Conservation (phyloP, 768 basidiomycete genomes). For the Paxillus involutus region DNA sequence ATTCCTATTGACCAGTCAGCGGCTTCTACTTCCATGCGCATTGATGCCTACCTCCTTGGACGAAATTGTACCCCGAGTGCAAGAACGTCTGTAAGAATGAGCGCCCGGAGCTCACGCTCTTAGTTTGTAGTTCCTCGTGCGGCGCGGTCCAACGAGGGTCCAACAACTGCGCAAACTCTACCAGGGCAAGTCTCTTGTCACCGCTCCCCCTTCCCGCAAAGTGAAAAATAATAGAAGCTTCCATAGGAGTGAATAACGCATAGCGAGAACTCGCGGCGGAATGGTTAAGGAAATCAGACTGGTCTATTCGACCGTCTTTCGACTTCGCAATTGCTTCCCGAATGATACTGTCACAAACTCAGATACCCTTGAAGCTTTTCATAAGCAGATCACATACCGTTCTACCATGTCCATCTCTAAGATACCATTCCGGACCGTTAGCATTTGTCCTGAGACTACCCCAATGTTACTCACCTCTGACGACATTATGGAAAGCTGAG, state of each 20-base stretch:
- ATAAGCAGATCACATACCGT: conserved; percentile 42
- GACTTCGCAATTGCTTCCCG: conserved; percentile 87
- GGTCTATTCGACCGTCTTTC: conserved; percentile 94
- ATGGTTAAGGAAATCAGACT: conserved; percentile 93
- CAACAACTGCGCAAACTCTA: conserved; percentile 91
- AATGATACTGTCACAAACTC: conserved; percentile 57
- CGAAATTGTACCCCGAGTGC: conserved; percentile 83
- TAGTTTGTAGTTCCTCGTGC: conserved; percentile 46
- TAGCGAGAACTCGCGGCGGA: conserved; percentile 86
- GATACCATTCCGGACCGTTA: conserved; percentile 4
- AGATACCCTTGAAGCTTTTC: background rate
- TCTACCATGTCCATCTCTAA: conserved; percentile 96
- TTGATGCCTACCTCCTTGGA: conserved; percentile 65
- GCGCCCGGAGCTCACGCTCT: conserved; percentile 25
- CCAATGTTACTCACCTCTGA: conserved; percentile 60
- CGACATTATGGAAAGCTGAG: conserved; percentile 94
- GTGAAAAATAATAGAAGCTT: conserved; percentile 97
- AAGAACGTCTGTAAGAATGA: conserved; percentile 57
- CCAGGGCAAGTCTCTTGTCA: conserved; percentile 70
- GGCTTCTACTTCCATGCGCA: background rate
- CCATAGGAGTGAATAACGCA: conserved; percentile 96
- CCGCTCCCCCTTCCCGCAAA: conserved; percentile 84
- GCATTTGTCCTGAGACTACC: background rate
- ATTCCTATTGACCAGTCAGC: conserved; percentile 52
- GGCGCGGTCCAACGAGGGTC: conserved; percentile 88